phyloP scores from a whole-genome alignment of 192 early-diverging fungal genomes.

The Backusella tuberculispora region DNA sequence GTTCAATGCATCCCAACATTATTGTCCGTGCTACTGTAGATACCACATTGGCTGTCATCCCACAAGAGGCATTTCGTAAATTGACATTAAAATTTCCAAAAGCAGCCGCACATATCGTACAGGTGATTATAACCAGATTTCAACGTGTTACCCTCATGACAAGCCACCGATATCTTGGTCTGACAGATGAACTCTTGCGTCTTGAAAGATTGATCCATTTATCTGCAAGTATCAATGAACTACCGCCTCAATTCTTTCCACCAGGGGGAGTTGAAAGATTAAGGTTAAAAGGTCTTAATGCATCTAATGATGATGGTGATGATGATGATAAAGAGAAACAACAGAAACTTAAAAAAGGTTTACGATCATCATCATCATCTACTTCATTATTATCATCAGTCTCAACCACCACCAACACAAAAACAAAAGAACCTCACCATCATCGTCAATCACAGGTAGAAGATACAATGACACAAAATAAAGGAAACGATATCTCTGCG shows the following conservation, averaged over 20 bases:
- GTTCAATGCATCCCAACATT: constrained; percentile 70
- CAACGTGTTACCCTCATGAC: constrained; percentile 94
- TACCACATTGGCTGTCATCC: constrained; percentile 94
- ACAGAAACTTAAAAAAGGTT: background rate
- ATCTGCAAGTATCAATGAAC: constrained; percentile 55
- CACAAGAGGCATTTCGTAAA: constrained; percentile 87
- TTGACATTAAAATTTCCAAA: constrained; percentile 89
- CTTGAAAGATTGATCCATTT: constrained; percentile 84
- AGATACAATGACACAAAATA: too few species aligned
- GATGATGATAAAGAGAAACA: background rate
- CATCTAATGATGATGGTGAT: background rate
- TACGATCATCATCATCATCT: background rate
- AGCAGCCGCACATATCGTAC: constrained; percentile 91
- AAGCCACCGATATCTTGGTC: constrained; percentile 84
- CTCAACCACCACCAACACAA: background rate
- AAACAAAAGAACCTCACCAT: background rate
- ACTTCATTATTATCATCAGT: background rate
- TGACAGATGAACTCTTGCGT: constrained; percentile 83
- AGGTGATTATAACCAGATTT: constrained; percentile 93
- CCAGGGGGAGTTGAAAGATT: constrained; percentile 58
- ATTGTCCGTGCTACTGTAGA: constrained; percentile 82
- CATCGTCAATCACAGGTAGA: background rate
- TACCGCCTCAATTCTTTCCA: constrained; percentile 57
- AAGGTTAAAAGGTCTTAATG: constrained; percentile 41
- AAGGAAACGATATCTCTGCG: too few species aligned